Conservation (phyloP, 352 stramenopile genomes). For the Peronospora belbahrii region DNA sequence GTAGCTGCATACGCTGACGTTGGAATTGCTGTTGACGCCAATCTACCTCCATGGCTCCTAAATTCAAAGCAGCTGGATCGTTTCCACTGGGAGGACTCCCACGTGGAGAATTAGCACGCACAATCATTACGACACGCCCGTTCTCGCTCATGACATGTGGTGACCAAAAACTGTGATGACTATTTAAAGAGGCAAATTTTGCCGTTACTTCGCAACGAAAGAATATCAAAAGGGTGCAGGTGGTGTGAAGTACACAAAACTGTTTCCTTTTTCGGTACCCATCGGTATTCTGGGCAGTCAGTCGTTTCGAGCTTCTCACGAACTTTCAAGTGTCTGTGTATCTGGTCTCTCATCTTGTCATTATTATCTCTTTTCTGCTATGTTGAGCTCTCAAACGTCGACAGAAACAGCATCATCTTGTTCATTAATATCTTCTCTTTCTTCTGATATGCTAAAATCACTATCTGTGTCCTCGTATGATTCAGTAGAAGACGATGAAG, state of each 20-base stretch:
- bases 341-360: slow-evolving; percentile 5
- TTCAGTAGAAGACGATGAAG: slow-evolving; percentile 1
- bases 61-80: slow-evolving; percentile 38
- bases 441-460: slow-evolving; percentile 8
- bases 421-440: slow-evolving; percentile 12
- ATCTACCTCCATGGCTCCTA: slow-evolving; percentile 64
- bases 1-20: slow-evolving; percentile 81
- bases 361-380: slow-evolving; percentile 3
- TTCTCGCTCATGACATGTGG: slow-evolving; percentile 28
- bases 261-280: too few relatives aligned
- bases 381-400: slow-evolving; percentile 1
- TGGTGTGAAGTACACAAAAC: background rate
- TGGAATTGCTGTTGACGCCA: slow-evolving; percentile 83
- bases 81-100: slow-evolving; percentile 8
- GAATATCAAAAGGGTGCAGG: too few relatives aligned
- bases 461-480: background rate
- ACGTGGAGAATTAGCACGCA: slow-evolving; percentile 58
- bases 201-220: background rate
- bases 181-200: background rate
- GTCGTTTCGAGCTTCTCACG: too few relatives aligned
- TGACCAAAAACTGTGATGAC: slow-evolving; percentile 5
- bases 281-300: too few relatives aligned
- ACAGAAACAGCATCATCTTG: background rate
- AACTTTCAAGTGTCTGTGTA: too few relatives aligned
- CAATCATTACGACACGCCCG: slow-evolving; percentile 74